These are phyloP conservation scores for Magnusiomyces fungicola DNA, from an alignment of 1,139 yeast genomes.

Conservation along the genomic window DNA sequence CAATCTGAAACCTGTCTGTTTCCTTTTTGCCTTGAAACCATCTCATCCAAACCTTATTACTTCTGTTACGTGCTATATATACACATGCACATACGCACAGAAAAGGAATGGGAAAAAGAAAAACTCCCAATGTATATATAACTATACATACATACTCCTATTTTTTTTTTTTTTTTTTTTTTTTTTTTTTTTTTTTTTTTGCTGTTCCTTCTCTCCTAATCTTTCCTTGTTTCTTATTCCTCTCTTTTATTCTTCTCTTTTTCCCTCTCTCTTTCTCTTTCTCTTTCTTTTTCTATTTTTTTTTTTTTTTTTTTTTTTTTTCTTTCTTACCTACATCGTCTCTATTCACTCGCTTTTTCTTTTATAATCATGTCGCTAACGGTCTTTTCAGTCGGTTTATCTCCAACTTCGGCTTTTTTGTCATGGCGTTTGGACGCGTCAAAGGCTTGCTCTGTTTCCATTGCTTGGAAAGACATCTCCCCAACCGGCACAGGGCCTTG, in stretches of 20 bases:
- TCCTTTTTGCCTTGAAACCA: no score
- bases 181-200: no score
- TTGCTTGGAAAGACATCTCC: slow-evolving; percentile 20
- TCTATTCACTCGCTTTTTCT: background rate
- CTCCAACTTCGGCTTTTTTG: slow-evolving; percentile 22
- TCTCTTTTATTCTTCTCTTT: background rate
- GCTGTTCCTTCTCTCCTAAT: no score
- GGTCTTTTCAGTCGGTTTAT: slow-evolving; percentile 20
- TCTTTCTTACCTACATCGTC: background rate
- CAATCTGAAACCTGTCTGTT: no score
- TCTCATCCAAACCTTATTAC: no score
- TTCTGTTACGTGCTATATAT: no score
- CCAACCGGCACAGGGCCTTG: slow-evolving; percentile 7
- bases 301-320: background rate
- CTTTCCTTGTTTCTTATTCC: background rate
- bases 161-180: no score
- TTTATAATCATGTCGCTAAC: background rate
- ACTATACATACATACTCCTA: no score
- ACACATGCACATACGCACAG: no score
- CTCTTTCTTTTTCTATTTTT: background rate
- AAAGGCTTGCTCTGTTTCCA: slow-evolving; percentile 18
- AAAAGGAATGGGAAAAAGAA: no score
- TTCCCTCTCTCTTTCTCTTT: background rate
- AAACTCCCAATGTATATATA: no score
- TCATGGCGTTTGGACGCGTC: slow-evolving; percentile 24